These are phyloP conservation scores for Zanthoxylum bungeanum DNA, from an alignment of 345 rosid genomes.

Conservation along the genomic window DNA sequence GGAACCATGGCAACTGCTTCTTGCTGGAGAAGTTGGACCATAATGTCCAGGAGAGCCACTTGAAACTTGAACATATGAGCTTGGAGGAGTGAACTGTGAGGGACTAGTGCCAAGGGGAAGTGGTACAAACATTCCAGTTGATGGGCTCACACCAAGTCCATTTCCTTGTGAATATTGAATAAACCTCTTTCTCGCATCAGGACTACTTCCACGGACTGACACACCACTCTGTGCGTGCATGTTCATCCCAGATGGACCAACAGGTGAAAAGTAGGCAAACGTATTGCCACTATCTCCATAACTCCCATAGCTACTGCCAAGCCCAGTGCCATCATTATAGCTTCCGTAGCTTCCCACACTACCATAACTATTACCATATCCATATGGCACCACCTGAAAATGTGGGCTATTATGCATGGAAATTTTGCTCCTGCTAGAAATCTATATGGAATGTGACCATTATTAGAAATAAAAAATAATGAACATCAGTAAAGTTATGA, in stretches of 20 bases:
- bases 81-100: slow-evolving; percentile 90
- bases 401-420: slow-evolving; percentile 82
- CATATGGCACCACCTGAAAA: slow-evolving; percentile 61
- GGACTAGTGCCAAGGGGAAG: slow-evolving; percentile 97
- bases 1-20: slow-evolving; percentile 88
- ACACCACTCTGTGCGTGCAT: slow-evolving; percentile 70
- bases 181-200: slow-evolving; percentile 81
- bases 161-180: slow-evolving; percentile 76
- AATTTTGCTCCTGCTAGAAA: slow-evolving; percentile 63
- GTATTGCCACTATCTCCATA: slow-evolving; percentile 71
- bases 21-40: slow-evolving; percentile 94
- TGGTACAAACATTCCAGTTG: slow-evolving; percentile 88
- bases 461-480: slow-evolving; percentile 6
- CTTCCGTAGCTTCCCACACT: slow-evolving; percentile 97
- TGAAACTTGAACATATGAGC: slow-evolving; percentile 58
- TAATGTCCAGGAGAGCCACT: slow-evolving; percentile 88
- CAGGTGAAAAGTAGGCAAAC: slow-evolving; percentile 92
- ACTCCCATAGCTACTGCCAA: slow-evolving; percentile 89
- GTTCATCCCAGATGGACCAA: slow-evolving; percentile 76
- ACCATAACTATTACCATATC: slow-evolving; percentile 82
- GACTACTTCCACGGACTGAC: slow-evolving; percentile 84
- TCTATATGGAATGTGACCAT: slow-evolving; percentile 35
- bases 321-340: slow-evolving; percentile 76
- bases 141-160: slow-evolving; percentile 89
- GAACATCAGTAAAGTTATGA: slow-evolving; percentile 13